A percentile compares a stretch with the other conserved stretches of the same genome.
Evolutionary conservation across 164 flowering plant genomes (phyloP).

Genomic region (Buxus sempervirens): DNA sequence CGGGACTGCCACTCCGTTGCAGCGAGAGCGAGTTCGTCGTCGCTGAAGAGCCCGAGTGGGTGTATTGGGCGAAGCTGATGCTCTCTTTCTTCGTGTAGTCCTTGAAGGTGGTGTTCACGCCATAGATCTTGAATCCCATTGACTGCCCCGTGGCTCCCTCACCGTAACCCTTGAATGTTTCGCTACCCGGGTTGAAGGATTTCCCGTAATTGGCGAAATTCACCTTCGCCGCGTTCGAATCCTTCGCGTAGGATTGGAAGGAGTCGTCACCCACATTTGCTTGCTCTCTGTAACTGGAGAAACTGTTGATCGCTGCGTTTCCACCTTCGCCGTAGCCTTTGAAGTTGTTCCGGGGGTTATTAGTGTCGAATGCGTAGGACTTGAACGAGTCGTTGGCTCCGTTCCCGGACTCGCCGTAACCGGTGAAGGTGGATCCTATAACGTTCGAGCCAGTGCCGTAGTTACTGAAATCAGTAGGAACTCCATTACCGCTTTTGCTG

Average conservation of each 20-base stretch:
- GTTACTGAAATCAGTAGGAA: conserved; percentile 37
- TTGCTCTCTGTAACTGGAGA: conserved; percentile 53
- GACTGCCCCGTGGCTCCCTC: conserved; percentile 31
- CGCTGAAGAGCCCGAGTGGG: conserved; percentile 13
- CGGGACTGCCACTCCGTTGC: conserved; percentile 22
- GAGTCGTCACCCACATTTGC: conserved; percentile 71
- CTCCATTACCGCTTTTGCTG: conserved; percentile 51
- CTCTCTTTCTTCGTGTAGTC: conserved; percentile 40
- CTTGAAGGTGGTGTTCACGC: conserved; percentile 46
- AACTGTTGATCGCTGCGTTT: conserved; percentile 37
- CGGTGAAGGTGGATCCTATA: conserved; percentile 46
- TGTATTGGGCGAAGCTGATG: conserved; percentile 42
- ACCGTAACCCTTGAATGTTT: conserved; percentile 66
- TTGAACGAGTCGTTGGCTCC: conserved; percentile 58
- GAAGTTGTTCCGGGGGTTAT: conserved; percentile 59
- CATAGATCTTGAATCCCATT: conserved; percentile 53
- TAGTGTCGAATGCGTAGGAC: conserved; percentile 42
- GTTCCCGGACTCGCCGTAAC: conserved; percentile 53
- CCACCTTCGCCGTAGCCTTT: conserved; percentile 51
- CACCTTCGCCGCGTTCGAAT: conserved; percentile 39
- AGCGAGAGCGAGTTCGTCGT: neutral
- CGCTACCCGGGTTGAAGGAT: conserved; percentile 57
- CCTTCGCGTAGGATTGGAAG: conserved; percentile 62
- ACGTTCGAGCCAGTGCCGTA: conserved; percentile 52
- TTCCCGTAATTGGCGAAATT: conserved; percentile 68